Evolutionary conservation across 1,139 yeast species (phyloP), one percentile per base, ranked within the genome.

Genomic region (Debaryomyces subglobosus): DNA sequence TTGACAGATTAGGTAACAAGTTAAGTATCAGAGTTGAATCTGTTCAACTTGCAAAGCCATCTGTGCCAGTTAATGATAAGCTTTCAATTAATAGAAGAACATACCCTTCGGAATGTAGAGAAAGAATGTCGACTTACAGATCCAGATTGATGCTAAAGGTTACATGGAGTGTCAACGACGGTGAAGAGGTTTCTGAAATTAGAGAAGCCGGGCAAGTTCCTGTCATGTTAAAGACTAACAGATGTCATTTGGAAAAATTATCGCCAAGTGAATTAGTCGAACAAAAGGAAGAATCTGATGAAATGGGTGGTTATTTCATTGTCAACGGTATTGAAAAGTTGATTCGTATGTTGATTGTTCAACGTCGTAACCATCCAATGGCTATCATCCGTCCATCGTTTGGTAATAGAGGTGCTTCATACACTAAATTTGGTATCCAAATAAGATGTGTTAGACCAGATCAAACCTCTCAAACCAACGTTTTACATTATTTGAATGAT

Each of bases 361-460:
- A 94, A 72, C 86, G 98, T 70, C 82, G 99, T 69, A 94, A 95
- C 68, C 98, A 91, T 65, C 96, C 98, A 18, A 90, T 94, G 97
- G 98, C 98, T 8, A 84, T 94, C 59, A 86, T 91, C 52, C 90
- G 99, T 74, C 96, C 97, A 30, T 88, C 96, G 15, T 94, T 94
- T 64, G 86, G 86, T 46, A 91, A 91, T 72, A 86, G 99, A 78
- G 99, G 99, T 59, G 87, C 94, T 12, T 72, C 91, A 6, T 94
- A 95, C 72, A 78, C 97, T 44, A 84, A 86, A 55, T 95, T 72
- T 59, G 99, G 99, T 84, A 83, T 94, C 51, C 98, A 92, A 73
- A 88, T 94, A 53, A 83, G 99, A 71, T 83, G 88, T 56, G 97
- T 91, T 5, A 84, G 99, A 65, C 96, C 96, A 3, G 99, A 95